These are phyloP conservation scores for Phytophthora fragariae DNA, from an alignment of 352 stramenopile species.

Conservation along the genomic window DNA sequence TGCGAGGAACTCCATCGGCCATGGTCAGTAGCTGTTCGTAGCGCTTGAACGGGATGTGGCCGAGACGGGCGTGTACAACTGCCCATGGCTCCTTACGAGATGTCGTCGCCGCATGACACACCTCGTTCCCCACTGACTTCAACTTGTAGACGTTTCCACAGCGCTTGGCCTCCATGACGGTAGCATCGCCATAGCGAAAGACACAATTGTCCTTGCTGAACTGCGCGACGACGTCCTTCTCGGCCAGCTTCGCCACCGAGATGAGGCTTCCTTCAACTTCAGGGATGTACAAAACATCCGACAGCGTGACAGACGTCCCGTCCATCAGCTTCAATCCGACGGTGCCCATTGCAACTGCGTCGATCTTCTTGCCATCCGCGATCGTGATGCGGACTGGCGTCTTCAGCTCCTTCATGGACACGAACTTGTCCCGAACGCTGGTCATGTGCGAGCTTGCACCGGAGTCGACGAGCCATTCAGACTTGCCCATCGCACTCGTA, in stretches of 20 bases:
- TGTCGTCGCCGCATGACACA: too few species aligned
- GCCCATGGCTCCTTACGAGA: too few species aligned
- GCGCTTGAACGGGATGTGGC: too few species aligned
- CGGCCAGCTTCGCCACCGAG: not conserved
- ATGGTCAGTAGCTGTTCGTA: too few species aligned
- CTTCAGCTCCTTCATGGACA: not conserved
- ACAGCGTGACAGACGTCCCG: not conserved
- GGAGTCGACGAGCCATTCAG: not conserved
- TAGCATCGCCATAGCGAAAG: too few species aligned
- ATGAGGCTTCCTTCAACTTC: conserved; percentile 5
- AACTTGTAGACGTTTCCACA: too few species aligned
- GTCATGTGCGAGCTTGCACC: too few species aligned
- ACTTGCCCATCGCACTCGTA: not conserved
- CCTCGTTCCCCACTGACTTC: too few species aligned
- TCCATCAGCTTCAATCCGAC: not conserved
- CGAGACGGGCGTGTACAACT: too few species aligned
- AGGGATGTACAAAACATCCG: not conserved
- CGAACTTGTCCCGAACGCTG: not conserved
- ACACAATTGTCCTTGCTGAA: too few species aligned
- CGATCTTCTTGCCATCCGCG: conserved; percentile 1
- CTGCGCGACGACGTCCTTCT: conserved; percentile 14
- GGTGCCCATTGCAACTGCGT: not conserved
- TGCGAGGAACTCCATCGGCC: too few species aligned
- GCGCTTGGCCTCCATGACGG: too few species aligned
- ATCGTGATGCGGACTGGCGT: not conserved